These are phyloP conservation scores for Cladosporium sp. DNA, from an alignment of 2,329 filamentous ascomycete species.

Conservation along the genomic window DNA sequence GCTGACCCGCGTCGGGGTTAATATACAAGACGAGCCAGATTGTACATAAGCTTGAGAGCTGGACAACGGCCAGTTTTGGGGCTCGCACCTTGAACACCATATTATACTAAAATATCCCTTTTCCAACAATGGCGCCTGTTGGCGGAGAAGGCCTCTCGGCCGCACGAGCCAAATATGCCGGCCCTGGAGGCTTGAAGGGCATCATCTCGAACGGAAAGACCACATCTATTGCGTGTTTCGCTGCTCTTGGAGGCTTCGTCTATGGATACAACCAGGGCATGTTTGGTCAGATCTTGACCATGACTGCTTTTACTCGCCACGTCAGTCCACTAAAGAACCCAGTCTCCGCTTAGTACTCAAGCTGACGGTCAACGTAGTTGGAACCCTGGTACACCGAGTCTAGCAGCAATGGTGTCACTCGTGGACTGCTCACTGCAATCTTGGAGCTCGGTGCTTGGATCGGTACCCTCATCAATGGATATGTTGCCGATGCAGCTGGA, in stretches of 20 bases:
- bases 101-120: neutral
- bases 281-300: constrained; percentile 30
- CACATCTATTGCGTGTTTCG: constrained; percentile 30
- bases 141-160: constrained; percentile 24
- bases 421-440: constrained; percentile 13
- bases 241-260: constrained; percentile 31
- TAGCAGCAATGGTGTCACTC: neutral
- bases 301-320: constrained; percentile 26
- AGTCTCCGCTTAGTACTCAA: neutral
- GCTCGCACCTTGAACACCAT: neutral
- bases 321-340: neutral
- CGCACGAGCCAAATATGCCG: constrained; percentile 27
- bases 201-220: constrained; percentile 28
- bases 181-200: constrained; percentile 28
- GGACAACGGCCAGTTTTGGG: neutral
- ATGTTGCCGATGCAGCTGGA: constrained; percentile 36
- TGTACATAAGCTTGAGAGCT: constrained; percentile 9
- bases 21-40: constrained; percentile 8
- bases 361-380: neutral
- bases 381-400: constrained; percentile 12
- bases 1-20: constrained; percentile 11
- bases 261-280: constrained; percentile 35
- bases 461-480: constrained; percentile 66
- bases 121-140: constrained; percentile 13
- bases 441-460: constrained; percentile 56